phyloP scores from a whole-genome alignment of 768 basidiomycete genomes.

The Trametes punicea region DNA sequence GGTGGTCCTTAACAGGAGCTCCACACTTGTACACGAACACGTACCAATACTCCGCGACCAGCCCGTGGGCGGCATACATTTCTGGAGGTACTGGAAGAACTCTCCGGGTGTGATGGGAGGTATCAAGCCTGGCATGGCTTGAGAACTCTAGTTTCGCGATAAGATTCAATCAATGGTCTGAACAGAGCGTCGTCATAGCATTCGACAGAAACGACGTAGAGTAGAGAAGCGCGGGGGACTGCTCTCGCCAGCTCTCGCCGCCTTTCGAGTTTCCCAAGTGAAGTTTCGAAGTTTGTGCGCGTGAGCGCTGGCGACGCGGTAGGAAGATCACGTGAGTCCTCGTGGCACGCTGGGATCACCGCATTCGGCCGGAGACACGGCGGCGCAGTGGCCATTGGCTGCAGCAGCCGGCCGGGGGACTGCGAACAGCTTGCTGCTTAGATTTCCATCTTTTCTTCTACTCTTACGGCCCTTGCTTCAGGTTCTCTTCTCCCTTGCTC shows the following conservation, averaged over 20 bases:
- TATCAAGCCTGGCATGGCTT: constrained; percentile 10
- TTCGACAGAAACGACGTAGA: neutral
- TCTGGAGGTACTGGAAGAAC: constrained; percentile 45
- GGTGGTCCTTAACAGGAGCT: neutral
- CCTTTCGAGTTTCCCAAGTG: no score
- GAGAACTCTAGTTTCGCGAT: neutral
- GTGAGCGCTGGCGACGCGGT: neutral
- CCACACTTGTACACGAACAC: constrained; percentile 8
- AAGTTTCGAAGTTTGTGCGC: neutral
- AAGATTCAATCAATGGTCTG: neutral
- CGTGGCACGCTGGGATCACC: neutral
- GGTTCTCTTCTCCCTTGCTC: constrained; percentile 8
- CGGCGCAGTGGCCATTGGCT: neutral
- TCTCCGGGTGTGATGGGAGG: constrained; percentile 44
- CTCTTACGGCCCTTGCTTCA: neutral
- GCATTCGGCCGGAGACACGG: constrained; percentile 3
- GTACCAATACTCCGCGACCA: constrained; percentile 49
- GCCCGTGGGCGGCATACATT: constrained; percentile 46
- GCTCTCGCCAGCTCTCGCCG: constrained; percentile 15
- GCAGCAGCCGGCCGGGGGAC: constrained; percentile 9
- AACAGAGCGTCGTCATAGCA: constrained; percentile 2
- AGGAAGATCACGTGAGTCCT: neutral
- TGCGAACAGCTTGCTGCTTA: constrained; percentile 4
- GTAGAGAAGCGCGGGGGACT: neutral
- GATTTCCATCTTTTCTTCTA: constrained; percentile 16